These are phyloP conservation scores for Pouteria campechiana DNA, from an alignment of 179 eudicot species.

Conservation along the genomic window DNA sequence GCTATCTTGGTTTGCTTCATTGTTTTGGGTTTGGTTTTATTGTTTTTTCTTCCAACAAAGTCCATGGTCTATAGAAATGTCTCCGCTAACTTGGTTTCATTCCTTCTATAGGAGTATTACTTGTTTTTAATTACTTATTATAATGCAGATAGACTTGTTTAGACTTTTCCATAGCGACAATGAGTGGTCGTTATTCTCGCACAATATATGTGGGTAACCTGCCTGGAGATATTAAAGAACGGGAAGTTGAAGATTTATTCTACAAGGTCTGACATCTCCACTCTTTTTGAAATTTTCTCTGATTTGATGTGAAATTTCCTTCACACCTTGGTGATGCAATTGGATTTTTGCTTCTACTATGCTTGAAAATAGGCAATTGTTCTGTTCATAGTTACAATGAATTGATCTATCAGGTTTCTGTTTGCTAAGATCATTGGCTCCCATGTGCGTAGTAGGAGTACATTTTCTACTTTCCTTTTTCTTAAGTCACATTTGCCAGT, in stretches of 20 bases:
- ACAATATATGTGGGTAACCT: conserved; percentile 92
- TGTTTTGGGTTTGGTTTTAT: conserved; percentile 33
- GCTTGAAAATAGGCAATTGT: not conserved
- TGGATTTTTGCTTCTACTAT: not conserved
- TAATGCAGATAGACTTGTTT: conserved; percentile 28
- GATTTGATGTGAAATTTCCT: not conserved
- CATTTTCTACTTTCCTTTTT: not conserved
- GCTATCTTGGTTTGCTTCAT: conserved; percentile 94
- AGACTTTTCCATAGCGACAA: conserved; percentile 15
- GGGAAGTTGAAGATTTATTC: conserved; percentile 89
- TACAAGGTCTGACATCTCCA: conserved; percentile 52
- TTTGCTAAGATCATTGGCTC: not conserved
- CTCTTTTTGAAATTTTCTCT: not conserved
- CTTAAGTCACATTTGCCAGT: not conserved
- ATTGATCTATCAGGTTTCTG: no score
- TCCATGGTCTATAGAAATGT: conserved; percentile 13
- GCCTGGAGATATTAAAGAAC: conserved; percentile 77
- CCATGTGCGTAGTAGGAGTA: not conserved
- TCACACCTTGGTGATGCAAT: not conserved
- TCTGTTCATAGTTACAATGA: no score
- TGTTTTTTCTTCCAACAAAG: conserved; percentile 22
- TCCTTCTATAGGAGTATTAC: conserved; percentile 5
- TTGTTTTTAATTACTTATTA: no score
- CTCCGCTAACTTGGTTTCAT: conserved; percentile 1
- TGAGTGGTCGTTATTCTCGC: conserved; percentile 94